Evolutionary conservation across 2,329 filamentous ascomycete species (phyloP), one percentile per base, ranked within the genome.

Genomic region (Aspergillus sp.): DNA sequence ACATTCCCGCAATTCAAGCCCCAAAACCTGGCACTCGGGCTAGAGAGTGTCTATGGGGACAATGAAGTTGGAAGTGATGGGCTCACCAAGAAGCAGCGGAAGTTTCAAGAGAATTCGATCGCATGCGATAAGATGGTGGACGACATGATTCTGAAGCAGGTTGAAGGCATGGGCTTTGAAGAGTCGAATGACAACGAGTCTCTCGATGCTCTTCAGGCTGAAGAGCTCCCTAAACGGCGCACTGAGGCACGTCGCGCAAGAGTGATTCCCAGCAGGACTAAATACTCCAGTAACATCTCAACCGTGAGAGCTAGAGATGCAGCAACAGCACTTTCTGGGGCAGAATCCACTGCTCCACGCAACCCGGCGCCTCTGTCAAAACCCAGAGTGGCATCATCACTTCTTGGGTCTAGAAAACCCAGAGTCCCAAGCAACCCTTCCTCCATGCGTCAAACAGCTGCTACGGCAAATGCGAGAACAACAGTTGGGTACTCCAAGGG

Each of bases 401-500:
- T 63, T 7, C 47, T 63, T 27, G 53, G 67, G 32, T 55, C 62
- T 9, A 67, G 60, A 42, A 71, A 67, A 44, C 75, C 74, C 40
- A 61, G 68, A n/a, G 55, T 66, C 5, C 67, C 74, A 2, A 67
- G 71, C 6, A 77, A 76, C 47, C 67, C 74, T 1, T 73, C 74
- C n/a, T 60, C 65, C 7, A 73, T 79, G 53, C 79, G 82, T 37
- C 78, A 81, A 50, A 76, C 76, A 7, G 73, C 78, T 8, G 83
- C 85, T 1, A 76, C 79, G 19, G 79, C 79, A 5, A 82, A 82
- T 5, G 95, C 90, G 2, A 81, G 83, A 50, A 90, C 82, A 43
- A 95, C 90, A 0, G 77, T 95, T 34, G 90, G 90, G 11, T 95
- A 95, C 62, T 87, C 80, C 44, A 88, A 86, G 63, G 90, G 90